phyloP scores from a whole-genome alignment of 805 yeast genomes.

The Starmerella asiatica region DNA sequence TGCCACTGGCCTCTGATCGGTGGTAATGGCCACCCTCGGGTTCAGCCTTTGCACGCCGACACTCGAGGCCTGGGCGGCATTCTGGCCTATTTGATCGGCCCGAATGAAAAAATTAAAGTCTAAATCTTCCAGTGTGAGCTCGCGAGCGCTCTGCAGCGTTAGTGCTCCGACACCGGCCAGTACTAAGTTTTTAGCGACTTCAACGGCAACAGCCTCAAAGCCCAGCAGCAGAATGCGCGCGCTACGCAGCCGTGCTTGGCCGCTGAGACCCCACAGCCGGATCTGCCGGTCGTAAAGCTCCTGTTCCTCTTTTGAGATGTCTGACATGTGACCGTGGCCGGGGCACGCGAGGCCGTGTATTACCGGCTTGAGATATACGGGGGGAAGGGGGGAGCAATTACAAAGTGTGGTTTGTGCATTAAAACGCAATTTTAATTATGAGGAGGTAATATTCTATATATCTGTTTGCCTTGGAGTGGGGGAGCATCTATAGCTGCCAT shows the following conservation, averaged over 20 bases:
- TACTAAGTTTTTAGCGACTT: conserved; percentile 61
- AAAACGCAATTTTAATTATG: too few species aligned
- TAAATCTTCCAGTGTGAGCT: conserved; percentile 35
- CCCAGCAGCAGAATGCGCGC: conserved; percentile 60
- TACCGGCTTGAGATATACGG: too few species aligned
- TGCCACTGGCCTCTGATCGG: conserved; percentile 30
- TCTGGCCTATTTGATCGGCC: conserved; percentile 32
- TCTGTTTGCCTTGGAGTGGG: too few species aligned
- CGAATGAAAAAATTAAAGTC: conserved; percentile 51
- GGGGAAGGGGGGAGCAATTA: too few species aligned
- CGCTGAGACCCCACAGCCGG: conserved; percentile 89
- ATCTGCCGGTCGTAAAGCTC: conserved; percentile 81
- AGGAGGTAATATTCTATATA: too few species aligned
- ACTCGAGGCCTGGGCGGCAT: conserved; percentile 34
- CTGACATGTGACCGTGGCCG: conserved; percentile 10
- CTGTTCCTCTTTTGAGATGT: conserved; percentile 18
- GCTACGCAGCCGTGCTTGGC: conserved; percentile 62
- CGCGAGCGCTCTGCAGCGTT: conserved; percentile 40
- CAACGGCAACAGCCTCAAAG: conserved; percentile 65
- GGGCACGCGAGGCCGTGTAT: too few species aligned
- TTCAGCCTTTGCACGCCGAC: conserved; percentile 58
- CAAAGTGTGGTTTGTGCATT: too few species aligned
- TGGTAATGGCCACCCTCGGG: conserved; percentile 50
- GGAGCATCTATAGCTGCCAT: too few species aligned
- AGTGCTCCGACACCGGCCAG: conserved; percentile 59